These are phyloP conservation scores for Hortiboletus campestris DNA, from an alignment of 768 basidiomycete species.

Conservation along the genomic window DNA sequence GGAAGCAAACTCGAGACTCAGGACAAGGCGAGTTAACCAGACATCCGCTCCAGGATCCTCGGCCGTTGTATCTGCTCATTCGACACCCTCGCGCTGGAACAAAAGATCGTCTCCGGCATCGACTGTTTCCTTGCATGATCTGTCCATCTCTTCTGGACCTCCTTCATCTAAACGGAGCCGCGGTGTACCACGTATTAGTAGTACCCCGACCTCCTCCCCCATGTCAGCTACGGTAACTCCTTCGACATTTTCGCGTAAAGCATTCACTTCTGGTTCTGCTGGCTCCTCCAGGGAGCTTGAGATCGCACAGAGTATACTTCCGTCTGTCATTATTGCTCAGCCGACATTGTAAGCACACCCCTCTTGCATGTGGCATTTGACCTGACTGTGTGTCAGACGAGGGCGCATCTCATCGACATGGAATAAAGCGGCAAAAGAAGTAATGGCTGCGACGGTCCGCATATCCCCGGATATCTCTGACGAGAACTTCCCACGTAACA, in stretches of 20 bases:
- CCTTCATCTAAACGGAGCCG: conserved; percentile 1
- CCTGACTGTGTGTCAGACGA: conserved; percentile 19
- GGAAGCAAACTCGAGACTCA: conserved; percentile 22
- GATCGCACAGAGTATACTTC: background rate
- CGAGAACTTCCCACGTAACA: conserved; percentile 42
- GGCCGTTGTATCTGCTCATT: background rate
- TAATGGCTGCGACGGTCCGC: conserved; percentile 31
- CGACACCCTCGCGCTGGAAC: conserved; percentile 1
- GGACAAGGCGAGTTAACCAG: conserved; percentile 17
- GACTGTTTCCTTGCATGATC: conserved; percentile 10
- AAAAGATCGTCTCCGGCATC: conserved; percentile 16
- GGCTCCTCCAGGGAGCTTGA: conserved; percentile 12
- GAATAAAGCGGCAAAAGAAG: conserved; percentile 26
- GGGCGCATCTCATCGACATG: conserved; percentile 29
- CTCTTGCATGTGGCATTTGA: background rate
- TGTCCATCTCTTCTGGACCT: conserved; percentile 12
- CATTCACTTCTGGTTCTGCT: conserved; percentile 11
- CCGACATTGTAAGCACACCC: conserved; percentile 20
- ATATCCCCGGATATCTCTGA: conserved; percentile 36
- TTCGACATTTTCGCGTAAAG: conserved; percentile 5
- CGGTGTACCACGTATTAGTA: conserved; percentile 5
- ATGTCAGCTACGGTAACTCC: background rate
- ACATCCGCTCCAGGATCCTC: conserved; percentile 10
- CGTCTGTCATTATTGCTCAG: conserved; percentile 19
- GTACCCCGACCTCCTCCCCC: conserved; percentile 9